Evolutionary conservation across 2,329 filamentous ascomycete genomes (phyloP).

Genomic region (Elsinoe ampelina): DNA sequence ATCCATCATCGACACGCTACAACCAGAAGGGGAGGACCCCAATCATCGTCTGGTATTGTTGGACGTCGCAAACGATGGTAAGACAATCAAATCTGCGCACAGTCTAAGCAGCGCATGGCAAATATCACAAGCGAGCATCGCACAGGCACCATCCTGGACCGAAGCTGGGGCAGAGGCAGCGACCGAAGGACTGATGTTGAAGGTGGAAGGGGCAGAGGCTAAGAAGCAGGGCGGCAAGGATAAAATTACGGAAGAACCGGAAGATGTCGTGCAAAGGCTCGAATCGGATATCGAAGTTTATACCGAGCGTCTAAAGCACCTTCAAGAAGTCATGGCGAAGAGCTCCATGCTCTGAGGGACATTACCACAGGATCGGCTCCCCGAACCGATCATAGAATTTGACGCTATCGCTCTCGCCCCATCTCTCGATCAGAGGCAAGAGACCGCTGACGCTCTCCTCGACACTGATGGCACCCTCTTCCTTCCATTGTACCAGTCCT

Average conservation of each 20-base stretch:
- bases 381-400: conserved; percentile 38
- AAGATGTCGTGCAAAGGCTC: conserved; percentile 13
- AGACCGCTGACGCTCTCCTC: conserved; percentile 34
- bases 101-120: conserved; percentile 70
- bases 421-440: conserved; percentile 29
- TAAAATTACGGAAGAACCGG: conserved; percentile 8
- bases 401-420: conserved; percentile 28
- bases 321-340: conserved; percentile 15
- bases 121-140: conserved; percentile 45
- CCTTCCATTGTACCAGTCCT: conserved; percentile 34
- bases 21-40: conserved; percentile 13
- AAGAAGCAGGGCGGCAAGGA: conserved; percentile 2
- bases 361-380: conserved; percentile 34
- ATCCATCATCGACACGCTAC: conserved; percentile 30
- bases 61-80: conserved; percentile 40
- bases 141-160: conserved; percentile 55
- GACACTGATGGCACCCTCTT: conserved; percentile 36
- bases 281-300: conserved; percentile 16
- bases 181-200: conserved; percentile 48
- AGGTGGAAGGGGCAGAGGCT: conserved; percentile 31
- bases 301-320: conserved; percentile 6
- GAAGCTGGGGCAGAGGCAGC: conserved; percentile 20
- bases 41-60: conserved; percentile 50
- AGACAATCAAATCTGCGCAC: conserved; percentile 55
- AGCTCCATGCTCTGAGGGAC: neutral